These are phyloP conservation scores for Lasiosphaeria hispida DNA, from an alignment of 495 filamentous ascomycete genomes.

Conservation along the genomic window DNA sequence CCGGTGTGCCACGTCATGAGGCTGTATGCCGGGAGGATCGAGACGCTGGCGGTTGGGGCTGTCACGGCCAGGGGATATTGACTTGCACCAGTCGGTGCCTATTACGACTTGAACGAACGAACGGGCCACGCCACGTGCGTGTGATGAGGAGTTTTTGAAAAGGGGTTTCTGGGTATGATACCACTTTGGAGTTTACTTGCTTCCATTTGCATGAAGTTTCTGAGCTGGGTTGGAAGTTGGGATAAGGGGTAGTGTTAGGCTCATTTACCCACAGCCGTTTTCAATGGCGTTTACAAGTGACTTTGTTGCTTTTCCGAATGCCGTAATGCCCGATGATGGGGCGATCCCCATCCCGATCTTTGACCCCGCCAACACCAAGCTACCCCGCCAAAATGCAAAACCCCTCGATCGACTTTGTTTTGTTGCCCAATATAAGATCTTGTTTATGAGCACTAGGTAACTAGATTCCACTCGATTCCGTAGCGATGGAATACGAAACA, in stretches of 20 bases:
- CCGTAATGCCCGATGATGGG: background rate
- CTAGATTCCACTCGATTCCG: background rate
- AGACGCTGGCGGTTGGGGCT: conserved; percentile 63
- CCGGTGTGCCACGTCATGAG: conserved; percentile 76
- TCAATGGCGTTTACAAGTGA: background rate
- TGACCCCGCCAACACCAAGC: conserved; percentile 9
- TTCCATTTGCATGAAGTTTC: background rate
- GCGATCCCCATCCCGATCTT: background rate
- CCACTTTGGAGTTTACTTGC: conserved; percentile 7
- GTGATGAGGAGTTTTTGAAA: conserved; percentile 1
- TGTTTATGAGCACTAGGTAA: background rate
- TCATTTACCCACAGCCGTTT: background rate
- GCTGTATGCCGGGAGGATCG: conserved; percentile 66
- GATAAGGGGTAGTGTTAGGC: background rate
- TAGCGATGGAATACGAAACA: conserved; percentile 59
- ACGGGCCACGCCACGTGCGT: background rate
- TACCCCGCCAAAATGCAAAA: conserved; percentile 15
- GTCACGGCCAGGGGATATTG: conserved; percentile 52
- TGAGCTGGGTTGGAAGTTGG: background rate
- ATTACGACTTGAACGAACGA: conserved; percentile 1
- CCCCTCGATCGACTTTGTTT: background rate
- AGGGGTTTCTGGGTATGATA: conserved; percentile 6
- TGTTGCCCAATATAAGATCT: too few species aligned
- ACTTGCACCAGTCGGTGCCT: background rate
- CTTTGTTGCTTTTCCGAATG: background rate